Conservation (phyloP, 805 yeast genomes). For the Myxozyma nipponensis region DNA sequence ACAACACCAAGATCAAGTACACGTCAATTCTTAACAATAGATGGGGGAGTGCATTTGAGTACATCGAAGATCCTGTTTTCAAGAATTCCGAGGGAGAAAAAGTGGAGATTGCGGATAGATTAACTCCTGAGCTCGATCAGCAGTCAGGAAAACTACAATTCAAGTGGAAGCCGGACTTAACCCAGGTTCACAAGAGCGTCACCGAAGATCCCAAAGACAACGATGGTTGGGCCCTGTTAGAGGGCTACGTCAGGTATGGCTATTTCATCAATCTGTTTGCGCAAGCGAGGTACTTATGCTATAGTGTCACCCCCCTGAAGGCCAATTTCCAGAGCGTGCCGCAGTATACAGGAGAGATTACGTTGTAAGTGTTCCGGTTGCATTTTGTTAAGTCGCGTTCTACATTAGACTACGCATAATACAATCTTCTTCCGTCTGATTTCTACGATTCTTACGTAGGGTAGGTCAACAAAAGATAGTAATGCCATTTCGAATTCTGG, state of each 20-base stretch:
- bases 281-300: conserved; percentile 23
- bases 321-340: conserved; percentile 66
- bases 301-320: conserved; percentile 61
- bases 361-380: conserved; percentile 38
- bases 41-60: conserved; percentile 67
- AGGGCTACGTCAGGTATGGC: conserved; percentile 54
- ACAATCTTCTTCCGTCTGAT: too few relatives aligned
- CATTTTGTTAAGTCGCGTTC: background rate
- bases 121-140: conserved; percentile 47
- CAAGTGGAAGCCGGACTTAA: conserved; percentile 82
- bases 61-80: conserved; percentile 26
- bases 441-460: background rate
- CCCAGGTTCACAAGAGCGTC: conserved; percentile 55
- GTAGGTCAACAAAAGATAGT: too few relatives aligned
- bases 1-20: conserved; percentile 61
- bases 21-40: conserved; percentile 77
- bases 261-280: background rate
- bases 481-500: background rate
- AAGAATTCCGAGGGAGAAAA: conserved; percentile 10
- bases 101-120: conserved; percentile 17
- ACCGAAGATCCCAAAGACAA: conserved; percentile 45
- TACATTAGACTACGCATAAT: background rate
- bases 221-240: conserved; percentile 68
- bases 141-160: conserved; percentile 46
- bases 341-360: conserved; percentile 52